Conservation (phyloP, 768 basidiomycete species). For the Lentinula edodes region DNA sequence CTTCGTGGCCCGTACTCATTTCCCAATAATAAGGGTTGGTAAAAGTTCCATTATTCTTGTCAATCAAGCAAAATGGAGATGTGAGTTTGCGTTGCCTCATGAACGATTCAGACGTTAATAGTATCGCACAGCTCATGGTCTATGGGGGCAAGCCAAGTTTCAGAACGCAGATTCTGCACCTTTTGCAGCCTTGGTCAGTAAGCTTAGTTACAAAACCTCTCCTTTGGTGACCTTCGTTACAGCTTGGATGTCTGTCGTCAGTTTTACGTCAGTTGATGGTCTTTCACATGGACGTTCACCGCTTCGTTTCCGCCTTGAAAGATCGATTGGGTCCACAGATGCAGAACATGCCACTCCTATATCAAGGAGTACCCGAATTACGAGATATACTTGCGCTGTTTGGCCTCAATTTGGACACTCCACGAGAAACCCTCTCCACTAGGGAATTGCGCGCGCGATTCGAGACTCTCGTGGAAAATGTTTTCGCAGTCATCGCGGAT, state of each 20-base stretch:
- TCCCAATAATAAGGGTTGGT: slow-evolving; percentile 42
- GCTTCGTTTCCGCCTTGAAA: slow-evolving; percentile 55
- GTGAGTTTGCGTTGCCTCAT: slow-evolving; percentile 25
- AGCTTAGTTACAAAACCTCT: neutral
- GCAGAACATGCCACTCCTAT: slow-evolving; percentile 63
- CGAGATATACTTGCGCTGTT: slow-evolving; percentile 55
- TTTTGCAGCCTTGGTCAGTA: slow-evolving; percentile 55
- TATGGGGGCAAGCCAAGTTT: slow-evolving; percentile 78
- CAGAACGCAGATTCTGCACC: slow-evolving; percentile 61
- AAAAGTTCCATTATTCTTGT: slow-evolving; percentile 68
- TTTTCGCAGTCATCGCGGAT: slow-evolving; percentile 64
- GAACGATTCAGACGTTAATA: neutral
- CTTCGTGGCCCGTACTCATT: neutral
- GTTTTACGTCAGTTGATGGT: slow-evolving; percentile 72
- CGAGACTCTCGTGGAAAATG: slow-evolving; percentile 64
- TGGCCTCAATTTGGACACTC: slow-evolving; percentile 43
- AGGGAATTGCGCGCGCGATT: slow-evolving; percentile 64
- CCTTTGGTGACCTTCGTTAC: neutral
- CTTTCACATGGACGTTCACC: slow-evolving; percentile 63
- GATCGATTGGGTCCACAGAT: slow-evolving; percentile 65
- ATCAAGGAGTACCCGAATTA: slow-evolving; percentile 67
- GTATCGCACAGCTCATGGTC: slow-evolving; percentile 45
- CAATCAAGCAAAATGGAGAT: slow-evolving; percentile 69
- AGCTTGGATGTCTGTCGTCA: slow-evolving; percentile 66
- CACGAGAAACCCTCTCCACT: slow-evolving; percentile 51